phyloP scores from a whole-genome alignment of 768 basidiomycete species.

The Serendipita sp. region DNA sequence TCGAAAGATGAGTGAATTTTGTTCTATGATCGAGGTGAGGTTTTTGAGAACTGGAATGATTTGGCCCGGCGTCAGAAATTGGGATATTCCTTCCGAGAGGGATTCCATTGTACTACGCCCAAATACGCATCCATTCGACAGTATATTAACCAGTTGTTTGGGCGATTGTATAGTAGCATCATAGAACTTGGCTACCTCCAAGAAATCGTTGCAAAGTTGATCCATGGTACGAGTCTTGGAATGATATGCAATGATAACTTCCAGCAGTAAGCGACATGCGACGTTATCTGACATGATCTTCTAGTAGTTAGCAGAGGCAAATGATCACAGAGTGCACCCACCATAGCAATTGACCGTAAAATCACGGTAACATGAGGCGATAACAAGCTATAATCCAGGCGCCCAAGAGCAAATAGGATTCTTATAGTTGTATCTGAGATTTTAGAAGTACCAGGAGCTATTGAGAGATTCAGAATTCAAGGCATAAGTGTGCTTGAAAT shows the following conservation, averaged over 20 bases:
- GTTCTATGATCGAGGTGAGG: too few species aligned
- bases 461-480: background rate
- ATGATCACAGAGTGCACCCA: background rate
- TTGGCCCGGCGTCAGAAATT: too few species aligned
- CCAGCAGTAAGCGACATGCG: background rate
- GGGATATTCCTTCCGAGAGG: too few species aligned
- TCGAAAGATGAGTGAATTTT: too few species aligned
- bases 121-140: too few species aligned
- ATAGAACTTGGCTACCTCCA: background rate
- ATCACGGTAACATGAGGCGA: background rate
- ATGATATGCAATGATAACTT: background rate
- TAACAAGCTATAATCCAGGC: background rate
- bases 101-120: too few species aligned
- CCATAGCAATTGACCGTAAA: background rate
- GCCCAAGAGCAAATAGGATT: background rate
- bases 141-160: too few species aligned
- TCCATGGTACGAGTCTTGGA: background rate
- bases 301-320: background rate
- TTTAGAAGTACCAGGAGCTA: background rate
- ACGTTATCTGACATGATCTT: background rate
- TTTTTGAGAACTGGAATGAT: too few species aligned
- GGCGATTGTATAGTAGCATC: too few species aligned
- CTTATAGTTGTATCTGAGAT: background rate
- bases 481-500: background rate
- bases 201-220: background rate